Base-by-base conservation (phyloP, 202 grass and related monocot species). In the Panicum hallii region DNA sequence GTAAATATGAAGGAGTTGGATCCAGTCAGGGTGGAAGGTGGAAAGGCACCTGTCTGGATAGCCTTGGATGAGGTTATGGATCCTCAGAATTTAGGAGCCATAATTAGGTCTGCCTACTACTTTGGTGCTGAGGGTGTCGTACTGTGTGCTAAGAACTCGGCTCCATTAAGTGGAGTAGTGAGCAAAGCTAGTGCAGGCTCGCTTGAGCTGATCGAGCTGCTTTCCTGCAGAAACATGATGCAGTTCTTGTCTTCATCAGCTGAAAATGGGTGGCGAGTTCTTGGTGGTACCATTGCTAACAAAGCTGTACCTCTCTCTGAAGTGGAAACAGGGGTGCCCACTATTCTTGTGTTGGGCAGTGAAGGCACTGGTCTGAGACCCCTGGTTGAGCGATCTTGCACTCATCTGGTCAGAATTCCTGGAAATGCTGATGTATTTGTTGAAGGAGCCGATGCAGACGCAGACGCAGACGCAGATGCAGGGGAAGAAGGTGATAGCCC, bases 211-310 rank as follows among this genome's bases (percentile, higher is more conserved):
- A 94, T 96, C 6, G 96, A 96, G 80, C 75, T 99, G 70, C 77
- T 92, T 57, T 96, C 91, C 41, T 99, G 96, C 63, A 91, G 88
- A 85, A 99, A 99, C 84, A 94, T 96, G 97, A 99, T 96, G 93
- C 97, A 94, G 76, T 99, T 99, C 82, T 83, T 99, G 79, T 91
- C 97, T 91, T 91, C 81, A 63, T 99, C 93, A 38, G 87, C 88
- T 74, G 90, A 96, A 81, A 99, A 99, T 74, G 97, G 97, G 41
- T 99, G 93, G 91, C 71, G 86, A 64, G 93, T 99, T 83, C 84
- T 99, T 83, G 97, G 93, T 71, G 93, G 88, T 63, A 96, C 93
- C 6, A 83, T 96, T 80, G 85, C 91, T 81, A 83, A 77, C 43
- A 92, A 88, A 90, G 90, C 93, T 52, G 72, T 92, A 81, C 93